Evolutionary conservation across 2,329 filamentous ascomycete genomes (phyloP).

Genomic region (Aspergillus quadricinctus): DNA sequence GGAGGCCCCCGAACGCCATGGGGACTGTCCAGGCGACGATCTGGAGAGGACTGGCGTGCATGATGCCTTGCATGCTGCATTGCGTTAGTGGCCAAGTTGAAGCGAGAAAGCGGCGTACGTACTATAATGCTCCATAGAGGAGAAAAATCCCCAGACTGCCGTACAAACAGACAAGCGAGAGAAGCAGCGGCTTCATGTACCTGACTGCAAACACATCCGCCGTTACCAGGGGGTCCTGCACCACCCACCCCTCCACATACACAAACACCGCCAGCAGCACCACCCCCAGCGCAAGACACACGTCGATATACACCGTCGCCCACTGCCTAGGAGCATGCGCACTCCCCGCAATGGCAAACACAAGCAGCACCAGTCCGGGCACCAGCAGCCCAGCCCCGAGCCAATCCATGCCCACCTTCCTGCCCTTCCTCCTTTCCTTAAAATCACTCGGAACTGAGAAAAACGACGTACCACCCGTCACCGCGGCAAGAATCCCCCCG

Average conservation of each 20-base stretch:
- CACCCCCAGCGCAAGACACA: slow-evolving; percentile 60
- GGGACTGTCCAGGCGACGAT: slow-evolving; percentile 67
- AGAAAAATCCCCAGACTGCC: slow-evolving; percentile 65
- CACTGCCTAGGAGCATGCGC: slow-evolving; percentile 65
- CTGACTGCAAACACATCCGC: slow-evolving; percentile 64
- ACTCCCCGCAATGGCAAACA: slow-evolving; percentile 71
- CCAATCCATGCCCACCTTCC: slow-evolving; percentile 63
- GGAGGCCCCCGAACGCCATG: slow-evolving; percentile 62
- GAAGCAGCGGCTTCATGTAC: slow-evolving; percentile 61
- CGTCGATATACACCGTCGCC: slow-evolving; percentile 67
- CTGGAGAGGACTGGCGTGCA: slow-evolving; percentile 57
- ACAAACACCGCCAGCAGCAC: slow-evolving; percentile 57
- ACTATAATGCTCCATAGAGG: slow-evolving; percentile 67
- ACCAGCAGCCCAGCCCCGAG: slow-evolving; percentile 58
- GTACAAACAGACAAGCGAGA: slow-evolving; percentile 62
- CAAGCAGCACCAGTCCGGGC: slow-evolving; percentile 62
- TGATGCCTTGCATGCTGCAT: slow-evolving; percentile 56
- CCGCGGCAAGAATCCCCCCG: slow-evolving; percentile 50
- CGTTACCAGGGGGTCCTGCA: slow-evolving; percentile 64
- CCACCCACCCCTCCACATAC: slow-evolving; percentile 70
- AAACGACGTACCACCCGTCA: slow-evolving; percentile 44
- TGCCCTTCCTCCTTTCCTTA: slow-evolving; percentile 29
- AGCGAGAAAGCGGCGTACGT: slow-evolving; percentile 22
- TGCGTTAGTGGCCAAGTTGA: background rate
- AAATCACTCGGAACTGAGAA: slow-evolving; percentile 47